phyloP scores from a whole-genome alignment of 2,329 filamentous ascomycete species.

The Purpureocillium takamizusanense region DNA sequence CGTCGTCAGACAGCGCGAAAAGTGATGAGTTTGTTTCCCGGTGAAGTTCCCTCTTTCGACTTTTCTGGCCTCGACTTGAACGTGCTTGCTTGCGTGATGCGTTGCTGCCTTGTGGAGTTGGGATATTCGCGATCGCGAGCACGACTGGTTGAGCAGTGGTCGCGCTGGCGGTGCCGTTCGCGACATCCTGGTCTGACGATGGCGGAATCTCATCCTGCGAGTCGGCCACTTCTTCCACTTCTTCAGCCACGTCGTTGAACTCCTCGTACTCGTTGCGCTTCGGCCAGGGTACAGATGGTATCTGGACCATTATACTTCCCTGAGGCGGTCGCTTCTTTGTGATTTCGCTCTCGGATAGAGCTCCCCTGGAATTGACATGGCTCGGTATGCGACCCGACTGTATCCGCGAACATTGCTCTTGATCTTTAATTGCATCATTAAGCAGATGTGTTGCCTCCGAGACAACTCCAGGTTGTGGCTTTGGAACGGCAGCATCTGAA shows the following conservation, averaged over 20 bases:
- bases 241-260: conserved; percentile 2
- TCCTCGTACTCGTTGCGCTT: conserved; percentile 6
- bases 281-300: conserved; percentile 5
- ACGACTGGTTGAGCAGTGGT: too few relatives aligned
- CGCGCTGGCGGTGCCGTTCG: too few relatives aligned
- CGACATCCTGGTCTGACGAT: conserved; percentile 2
- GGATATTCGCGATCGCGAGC: too few relatives aligned
- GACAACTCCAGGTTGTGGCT: too few relatives aligned
- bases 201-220: background rate
- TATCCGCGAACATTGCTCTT: too few relatives aligned
- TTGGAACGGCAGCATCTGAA: too few relatives aligned
- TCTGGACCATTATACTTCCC: conserved; percentile 7
- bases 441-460: too few relatives aligned
- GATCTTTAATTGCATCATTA: too few relatives aligned
- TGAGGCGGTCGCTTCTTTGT: conserved; percentile 1
- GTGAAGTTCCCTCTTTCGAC: background rate
- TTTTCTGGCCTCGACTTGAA: background rate
- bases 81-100: background rate
- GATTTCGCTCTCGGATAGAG: too few relatives aligned
- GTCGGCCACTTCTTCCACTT: background rate
- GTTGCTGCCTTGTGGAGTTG: conserved; percentile 4
- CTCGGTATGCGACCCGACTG: too few relatives aligned
- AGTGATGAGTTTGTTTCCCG: conserved; percentile 6
- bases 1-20: conserved; percentile 25
- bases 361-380: too few relatives aligned